Base-by-base conservation (phyloP, 2,329 filamentous ascomycete species). In the Penicillium sp. region DNA sequence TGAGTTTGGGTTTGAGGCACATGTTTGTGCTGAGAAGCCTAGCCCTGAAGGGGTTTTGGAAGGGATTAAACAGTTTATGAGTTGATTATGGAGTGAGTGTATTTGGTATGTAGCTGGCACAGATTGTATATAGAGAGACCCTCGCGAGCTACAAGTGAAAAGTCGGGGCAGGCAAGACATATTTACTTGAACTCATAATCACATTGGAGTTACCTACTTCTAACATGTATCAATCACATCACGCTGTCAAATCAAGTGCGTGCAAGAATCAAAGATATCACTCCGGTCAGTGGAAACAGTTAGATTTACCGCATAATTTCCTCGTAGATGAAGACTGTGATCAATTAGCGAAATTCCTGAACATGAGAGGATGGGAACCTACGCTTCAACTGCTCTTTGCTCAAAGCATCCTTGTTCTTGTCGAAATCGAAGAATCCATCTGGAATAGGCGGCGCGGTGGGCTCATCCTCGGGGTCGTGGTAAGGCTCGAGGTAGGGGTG, bases 351-450 rank as follows among this genome's bases (percentile, higher is more conserved):
- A 21, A 29, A 36, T 36, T 32, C 6, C 48, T 68, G 45, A 67
- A 57, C 43, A 42, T 21, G 29, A 14, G 11, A 50, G 11, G 50
- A 47, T 18, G 34, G 36, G 16, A 43, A 62, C 71, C 63, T 67
- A 87, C 94, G 84, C 82, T 97, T 97, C 75, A 99, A 78, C 78
- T 99, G 92, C 79, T 99, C 94, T 80, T 99, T 99, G 81, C 89
- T 97, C 70, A 99, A 79, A 68, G 88, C 94, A 75, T 99, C 94
- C 86, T 99, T 99, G 83, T 97, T 96, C 84, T 97, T 97, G 78
- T 99, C 94, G 75, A 99, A 99, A 77, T 99, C 94, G 74, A 99
- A 99, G 82, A 99, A 99, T 74, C 96, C 93, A 75, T 97, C 93
- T 21, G 94, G 94, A 68, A 99, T 99, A 21, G 94, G 92, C 41